Conservation (phyloP, 306 rosid genomes). For the Cucurbita maxima region DNA sequence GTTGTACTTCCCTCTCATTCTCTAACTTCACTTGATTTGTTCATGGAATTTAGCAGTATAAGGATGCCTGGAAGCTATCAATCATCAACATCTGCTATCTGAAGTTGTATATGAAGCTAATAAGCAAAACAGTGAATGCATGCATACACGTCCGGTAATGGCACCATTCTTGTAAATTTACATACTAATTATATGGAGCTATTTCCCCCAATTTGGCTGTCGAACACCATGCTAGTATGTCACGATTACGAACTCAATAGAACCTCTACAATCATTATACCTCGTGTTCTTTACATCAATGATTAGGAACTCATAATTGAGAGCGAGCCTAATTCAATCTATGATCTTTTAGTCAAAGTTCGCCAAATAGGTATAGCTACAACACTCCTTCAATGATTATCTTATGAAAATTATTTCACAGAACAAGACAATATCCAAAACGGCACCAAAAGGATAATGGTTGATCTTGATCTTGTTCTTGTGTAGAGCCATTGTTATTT, state of each 20-base stretch:
- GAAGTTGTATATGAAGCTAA: slow-evolving; percentile 1
- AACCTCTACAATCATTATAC: neutral
- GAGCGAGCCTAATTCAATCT: neutral
- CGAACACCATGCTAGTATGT: too few species aligned
- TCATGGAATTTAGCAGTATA: slow-evolving; percentile 28
- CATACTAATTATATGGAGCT: neutral
- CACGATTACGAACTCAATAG: too few species aligned
- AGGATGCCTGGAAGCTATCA: slow-evolving; percentile 24
- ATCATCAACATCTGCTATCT: slow-evolving; percentile 31
- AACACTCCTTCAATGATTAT: too few species aligned
- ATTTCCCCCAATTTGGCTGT: too few species aligned
- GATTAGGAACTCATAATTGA: neutral
- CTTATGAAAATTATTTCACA: too few species aligned
- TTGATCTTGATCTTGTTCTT: neutral
- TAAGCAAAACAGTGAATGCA: neutral
- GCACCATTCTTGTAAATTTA: neutral
- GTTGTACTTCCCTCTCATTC: slow-evolving; percentile 36
- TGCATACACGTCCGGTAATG: neutral
- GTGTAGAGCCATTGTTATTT: neutral
- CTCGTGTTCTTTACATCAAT: neutral
- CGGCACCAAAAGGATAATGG: neutral
- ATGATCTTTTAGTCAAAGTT: neutral
- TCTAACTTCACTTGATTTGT: slow-evolving; percentile 54
- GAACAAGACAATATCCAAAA: neutral
- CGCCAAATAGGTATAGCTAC: too few species aligned